phyloP scores from a whole-genome alignment of 1,139 yeast genomes.

The Barnettozyma hawaiiensis region DNA sequence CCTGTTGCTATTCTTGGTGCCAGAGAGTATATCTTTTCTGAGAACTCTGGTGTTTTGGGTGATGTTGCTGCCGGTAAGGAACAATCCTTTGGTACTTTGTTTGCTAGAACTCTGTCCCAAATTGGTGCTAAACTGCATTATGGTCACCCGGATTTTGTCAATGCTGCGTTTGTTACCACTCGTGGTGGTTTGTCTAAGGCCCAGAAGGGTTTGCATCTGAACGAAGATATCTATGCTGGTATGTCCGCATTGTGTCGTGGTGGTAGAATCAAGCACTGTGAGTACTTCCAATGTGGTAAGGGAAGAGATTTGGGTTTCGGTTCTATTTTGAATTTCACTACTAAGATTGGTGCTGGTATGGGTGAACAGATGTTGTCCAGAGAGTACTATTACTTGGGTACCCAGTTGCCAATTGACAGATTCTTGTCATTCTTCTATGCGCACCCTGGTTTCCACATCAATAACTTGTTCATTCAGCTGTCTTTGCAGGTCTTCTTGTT shows the following conservation, averaged over 20 bases:
- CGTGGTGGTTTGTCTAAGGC: conserved; percentile 99
- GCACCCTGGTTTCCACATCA: conserved; percentile 98
- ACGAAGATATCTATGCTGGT: conserved; percentile 99
- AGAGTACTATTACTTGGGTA: conserved; percentile 95
- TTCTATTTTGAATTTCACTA: conserved; percentile 95
- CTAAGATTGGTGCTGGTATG: conserved; percentile 99
- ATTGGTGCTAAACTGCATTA: conserved; percentile 98
- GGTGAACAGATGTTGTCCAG: conserved; percentile 99
- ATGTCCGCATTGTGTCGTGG: conserved; percentile 97
- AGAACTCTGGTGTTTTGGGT: conserved; percentile 97
- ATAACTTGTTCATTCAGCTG: conserved; percentile 90
- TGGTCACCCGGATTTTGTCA: conserved; percentile 99
- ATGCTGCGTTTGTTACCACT: conserved; percentile 89
- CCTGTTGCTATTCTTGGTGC: conserved; percentile 99
- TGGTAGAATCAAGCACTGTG: conserved; percentile 98
- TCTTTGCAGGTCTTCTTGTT: conserved; percentile 91
- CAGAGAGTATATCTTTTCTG: conserved; percentile 97
- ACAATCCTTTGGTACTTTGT: conserved; percentile 97
- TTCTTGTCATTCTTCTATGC: conserved; percentile 97
- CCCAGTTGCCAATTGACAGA: conserved; percentile 95
- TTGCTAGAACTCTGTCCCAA: conserved; percentile 96
- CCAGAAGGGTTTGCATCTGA: conserved; percentile 95
- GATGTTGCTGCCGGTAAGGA: conserved; percentile 99
- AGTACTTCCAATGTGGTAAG: conserved; percentile 99
- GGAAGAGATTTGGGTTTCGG: conserved; percentile 99